These are phyloP conservation scores for Boletus insuetus DNA, from an alignment of 768 basidiomycete species.

Conservation along the genomic window DNA sequence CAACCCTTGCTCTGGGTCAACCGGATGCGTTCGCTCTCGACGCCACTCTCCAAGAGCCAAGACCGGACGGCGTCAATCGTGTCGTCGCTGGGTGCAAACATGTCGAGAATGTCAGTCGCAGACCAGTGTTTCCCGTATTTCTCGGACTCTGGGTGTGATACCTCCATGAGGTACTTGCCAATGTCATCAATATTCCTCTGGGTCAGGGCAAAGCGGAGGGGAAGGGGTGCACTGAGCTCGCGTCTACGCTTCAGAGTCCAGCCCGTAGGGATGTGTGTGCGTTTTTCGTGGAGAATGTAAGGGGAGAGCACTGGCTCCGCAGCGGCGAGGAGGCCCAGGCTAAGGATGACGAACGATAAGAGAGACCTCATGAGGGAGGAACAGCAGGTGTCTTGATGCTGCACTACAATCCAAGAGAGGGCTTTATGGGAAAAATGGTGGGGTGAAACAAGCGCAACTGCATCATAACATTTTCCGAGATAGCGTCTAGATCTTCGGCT, in stretches of 20 bases:
- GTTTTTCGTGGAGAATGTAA: constrained; percentile 41
- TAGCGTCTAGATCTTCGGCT: not conserved
- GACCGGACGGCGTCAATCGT: constrained; percentile 20
- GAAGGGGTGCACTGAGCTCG: constrained; percentile 27
- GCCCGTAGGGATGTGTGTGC: constrained; percentile 24
- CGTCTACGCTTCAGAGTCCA: constrained; percentile 40
- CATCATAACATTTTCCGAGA: not conserved
- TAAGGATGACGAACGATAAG: constrained; percentile 8
- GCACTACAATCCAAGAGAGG: not conserved
- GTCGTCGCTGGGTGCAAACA: constrained; percentile 22
- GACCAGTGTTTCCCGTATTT: constrained; percentile 35
- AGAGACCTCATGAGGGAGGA: constrained; percentile 15
- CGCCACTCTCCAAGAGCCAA: constrained; percentile 26
- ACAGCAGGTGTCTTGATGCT: not conserved
- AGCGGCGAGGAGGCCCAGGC: not conserved
- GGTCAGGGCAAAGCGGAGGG: constrained; percentile 30
- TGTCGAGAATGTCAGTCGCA: constrained; percentile 23
- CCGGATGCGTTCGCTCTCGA: constrained; percentile 19
- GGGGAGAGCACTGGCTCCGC: constrained; percentile 13
- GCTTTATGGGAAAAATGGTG: constrained; percentile 14
- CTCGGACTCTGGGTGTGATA: constrained; percentile 34
- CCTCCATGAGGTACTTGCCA: constrained; percentile 29
- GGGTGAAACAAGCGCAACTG: not conserved
- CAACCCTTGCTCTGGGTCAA: constrained; percentile 21
- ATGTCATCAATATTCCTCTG: constrained; percentile 15